phyloP scores from a whole-genome alignment of 2,329 filamentous ascomycete species.

The Exophiala oligosperma region DNA sequence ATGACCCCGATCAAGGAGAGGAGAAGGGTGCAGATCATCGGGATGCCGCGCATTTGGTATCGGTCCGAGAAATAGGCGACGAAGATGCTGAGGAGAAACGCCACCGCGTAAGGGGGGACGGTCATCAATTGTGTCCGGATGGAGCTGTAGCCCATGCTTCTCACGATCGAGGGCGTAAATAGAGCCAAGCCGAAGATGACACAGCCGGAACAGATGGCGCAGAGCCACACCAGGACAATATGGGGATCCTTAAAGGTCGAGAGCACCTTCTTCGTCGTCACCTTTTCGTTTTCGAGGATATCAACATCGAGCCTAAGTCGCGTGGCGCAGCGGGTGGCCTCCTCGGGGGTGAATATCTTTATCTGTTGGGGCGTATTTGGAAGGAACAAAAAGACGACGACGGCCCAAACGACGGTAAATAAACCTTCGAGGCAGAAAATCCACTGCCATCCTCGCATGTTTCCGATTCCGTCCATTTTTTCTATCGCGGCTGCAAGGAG shows the following conservation, averaged over 20 bases:
- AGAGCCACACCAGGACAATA: conserved; percentile 54
- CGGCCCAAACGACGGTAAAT: conserved; percentile 43
- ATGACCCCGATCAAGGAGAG: conserved; percentile 37
- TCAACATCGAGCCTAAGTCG: conserved; percentile 40
- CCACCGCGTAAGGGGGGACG: conserved; percentile 14
- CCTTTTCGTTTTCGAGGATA: conserved; percentile 42
- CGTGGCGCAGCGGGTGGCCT: conserved; percentile 41
- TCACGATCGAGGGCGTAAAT: conserved; percentile 31
- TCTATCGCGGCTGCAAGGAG: conserved; percentile 41
- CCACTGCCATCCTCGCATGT: conserved; percentile 58
- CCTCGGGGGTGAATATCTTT: conserved; percentile 39
- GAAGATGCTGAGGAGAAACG: conserved; percentile 33
- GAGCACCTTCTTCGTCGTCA: conserved; percentile 42
- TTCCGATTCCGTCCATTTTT: conserved; percentile 51
- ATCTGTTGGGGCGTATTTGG: conserved; percentile 40
- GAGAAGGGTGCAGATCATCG: conserved; percentile 34
- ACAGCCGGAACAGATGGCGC: conserved; percentile 67
- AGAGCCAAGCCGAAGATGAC: conserved; percentile 44
- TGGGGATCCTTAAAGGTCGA: conserved; percentile 35
- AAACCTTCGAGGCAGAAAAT: conserved; percentile 61
- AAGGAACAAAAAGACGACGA: conserved; percentile 44
- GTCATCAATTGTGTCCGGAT: conserved; percentile 30
- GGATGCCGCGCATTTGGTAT: conserved; percentile 33
- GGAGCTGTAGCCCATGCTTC: conserved; percentile 31
- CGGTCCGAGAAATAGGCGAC: conserved; percentile 37